Base-by-base conservation (phyloP, 192 early-diverging fungal species). In the Mortierella claussenii region DNA sequence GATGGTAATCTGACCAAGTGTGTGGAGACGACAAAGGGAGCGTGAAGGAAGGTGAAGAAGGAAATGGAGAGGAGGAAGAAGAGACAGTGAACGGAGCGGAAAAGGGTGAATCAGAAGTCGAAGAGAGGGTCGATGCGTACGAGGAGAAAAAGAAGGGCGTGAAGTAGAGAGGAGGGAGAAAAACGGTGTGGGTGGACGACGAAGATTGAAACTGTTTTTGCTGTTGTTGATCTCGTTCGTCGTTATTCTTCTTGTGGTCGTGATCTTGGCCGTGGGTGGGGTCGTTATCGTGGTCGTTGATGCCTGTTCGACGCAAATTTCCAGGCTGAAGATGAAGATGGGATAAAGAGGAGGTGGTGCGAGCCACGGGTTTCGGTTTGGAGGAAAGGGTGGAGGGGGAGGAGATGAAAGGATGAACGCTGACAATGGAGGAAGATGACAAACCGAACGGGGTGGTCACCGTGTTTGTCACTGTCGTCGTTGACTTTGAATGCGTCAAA, bases 301-400 rank as follows among this genome's bases (percentile, higher is more conserved):
- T n/a, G n/a, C n/a, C n/a, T n/a, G n/a, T n/a, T n/a, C n/a, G n/a
- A n/a, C n/a, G n/a, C n/a, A 45, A 32, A 33, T 54, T 48, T 20
- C 62, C 62, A 11, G n/a, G 31, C 24, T 64, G 34, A 6, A 64
- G 30, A 33, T 64, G 15, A 40, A 63, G 62, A 37, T 64, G 23
- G 21, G 62, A 58, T 18, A 23, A 42, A 9, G 37, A 42, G 8
- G 55, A 58, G 24, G 51, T 11, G 46, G 55, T 56, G 34, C 53
- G 54, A 15, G 21, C 37, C 20, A 64, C 42, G 18, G 51, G 21
- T 20, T 56, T 40, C 37, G 28, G 50, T 45, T 26, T 52, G 56
- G 11, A 33, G 28, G 31, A 44, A 20, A 52, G n/a, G n/a, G n/a
- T n/a, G n/a, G n/a, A n/a, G n/a, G n/a, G n/a, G n/a, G n/a, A n/a